These are phyloP conservation scores for Cucumis variabilis DNA, from an alignment of 331 rosid species.

Conservation along the genomic window DNA sequence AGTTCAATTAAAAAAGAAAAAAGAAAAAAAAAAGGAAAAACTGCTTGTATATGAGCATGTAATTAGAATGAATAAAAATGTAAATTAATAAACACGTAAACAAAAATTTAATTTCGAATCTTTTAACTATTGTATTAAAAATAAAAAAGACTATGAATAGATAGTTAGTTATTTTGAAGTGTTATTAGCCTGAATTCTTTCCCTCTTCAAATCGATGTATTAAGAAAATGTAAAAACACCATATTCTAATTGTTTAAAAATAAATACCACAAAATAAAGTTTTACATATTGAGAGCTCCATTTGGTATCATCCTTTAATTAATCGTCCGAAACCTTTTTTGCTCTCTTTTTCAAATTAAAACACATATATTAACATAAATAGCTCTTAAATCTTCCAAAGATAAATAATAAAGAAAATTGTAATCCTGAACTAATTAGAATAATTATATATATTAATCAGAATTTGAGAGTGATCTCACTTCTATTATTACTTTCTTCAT, in stretches of 20 bases:
- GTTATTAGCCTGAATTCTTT: no score
- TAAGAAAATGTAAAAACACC: no score
- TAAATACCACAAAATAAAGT: background rate
- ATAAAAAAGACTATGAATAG: no score
- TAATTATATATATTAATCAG: background rate
- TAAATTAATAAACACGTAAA: no score
- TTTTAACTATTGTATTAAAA: no score
- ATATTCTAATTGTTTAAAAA: background rate
- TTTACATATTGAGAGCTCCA: background rate
- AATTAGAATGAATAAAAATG: no score
- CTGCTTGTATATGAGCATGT: no score
- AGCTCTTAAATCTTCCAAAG: background rate
- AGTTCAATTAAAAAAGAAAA: no score
- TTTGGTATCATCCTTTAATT: background rate
- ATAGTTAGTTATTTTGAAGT: no score
- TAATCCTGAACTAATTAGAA: background rate
- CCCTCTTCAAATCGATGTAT: no score
- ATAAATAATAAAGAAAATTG: background rate
- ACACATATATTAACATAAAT: background rate
- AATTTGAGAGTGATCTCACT: conserved; percentile 28
- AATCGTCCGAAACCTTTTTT: background rate
- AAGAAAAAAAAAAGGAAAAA: no score
- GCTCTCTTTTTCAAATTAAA: background rate
- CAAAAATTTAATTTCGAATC: no score
- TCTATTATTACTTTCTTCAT: conserved; percentile 16